Conservation (phyloP, 306 rosid genomes). For the Dicorynia guianensis region DNA sequence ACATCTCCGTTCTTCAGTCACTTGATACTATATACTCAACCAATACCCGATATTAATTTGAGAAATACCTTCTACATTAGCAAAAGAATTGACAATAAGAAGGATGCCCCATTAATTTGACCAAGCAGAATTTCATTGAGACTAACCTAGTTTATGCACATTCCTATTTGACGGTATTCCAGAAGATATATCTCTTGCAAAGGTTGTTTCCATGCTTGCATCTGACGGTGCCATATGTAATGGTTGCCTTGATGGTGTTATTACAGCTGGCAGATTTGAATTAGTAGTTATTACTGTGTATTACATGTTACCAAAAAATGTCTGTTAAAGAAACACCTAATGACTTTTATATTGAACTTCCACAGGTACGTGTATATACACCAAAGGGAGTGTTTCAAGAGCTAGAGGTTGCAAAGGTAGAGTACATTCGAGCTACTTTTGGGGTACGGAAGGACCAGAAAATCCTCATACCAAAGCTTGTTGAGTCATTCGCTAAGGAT, state of each 20-base stretch:
- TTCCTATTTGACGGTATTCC: neutral
- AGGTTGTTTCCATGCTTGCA: neutral
- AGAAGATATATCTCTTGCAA: constrained; percentile 7
- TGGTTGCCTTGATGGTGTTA: neutral
- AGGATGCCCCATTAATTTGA: neutral
- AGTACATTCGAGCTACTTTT: constrained; percentile 71
- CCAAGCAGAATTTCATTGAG: constrained; percentile 1
- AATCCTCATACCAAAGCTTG: constrained; percentile 76
- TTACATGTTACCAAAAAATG: neutral
- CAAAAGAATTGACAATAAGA: neutral
- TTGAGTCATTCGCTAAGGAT: constrained; percentile 79
- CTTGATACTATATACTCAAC: neutral
- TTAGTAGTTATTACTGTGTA: neutral
- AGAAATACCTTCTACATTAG: constrained; percentile 4
- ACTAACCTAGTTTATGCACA: neutral
- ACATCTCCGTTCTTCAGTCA: neutral
- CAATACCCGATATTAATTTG: neutral
- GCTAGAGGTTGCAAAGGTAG: constrained; percentile 84
- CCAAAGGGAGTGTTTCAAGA: constrained; percentile 68
- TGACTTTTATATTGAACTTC: constrained; percentile 20
- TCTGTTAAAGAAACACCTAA: neutral
- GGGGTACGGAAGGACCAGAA: constrained; percentile 75
- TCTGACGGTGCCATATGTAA: constrained; percentile 1
- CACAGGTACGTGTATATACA: constrained; percentile 79
- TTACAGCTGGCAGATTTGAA: constrained; percentile 12